A percentile compares a stretch with the other conserved stretches of the same genome.
Conservation (phyloP, 805 yeast species). For the Naumovozyma dairenensis region DNA sequence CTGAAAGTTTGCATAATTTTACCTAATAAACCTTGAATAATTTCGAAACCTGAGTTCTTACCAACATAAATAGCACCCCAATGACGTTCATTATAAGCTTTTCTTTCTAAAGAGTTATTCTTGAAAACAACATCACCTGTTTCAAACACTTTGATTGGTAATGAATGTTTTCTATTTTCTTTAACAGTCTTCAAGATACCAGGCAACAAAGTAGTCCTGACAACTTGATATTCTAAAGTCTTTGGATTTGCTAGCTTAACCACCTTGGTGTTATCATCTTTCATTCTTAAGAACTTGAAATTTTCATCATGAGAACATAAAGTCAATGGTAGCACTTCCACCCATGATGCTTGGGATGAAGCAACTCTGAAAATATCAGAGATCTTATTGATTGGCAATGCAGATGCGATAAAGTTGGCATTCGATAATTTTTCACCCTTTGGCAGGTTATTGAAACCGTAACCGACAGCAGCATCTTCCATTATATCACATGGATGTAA, state of each 20-base stretch:
- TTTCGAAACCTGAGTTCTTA: constrained; percentile 90
- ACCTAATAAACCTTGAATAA: constrained; percentile 87
- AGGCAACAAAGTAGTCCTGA: constrained; percentile 87
- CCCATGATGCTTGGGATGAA: constrained; percentile 90
- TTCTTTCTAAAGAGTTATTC: constrained; percentile 70
- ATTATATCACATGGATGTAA: constrained; percentile 95
- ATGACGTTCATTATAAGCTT: constrained; percentile 83
- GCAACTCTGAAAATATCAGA: constrained; percentile 86
- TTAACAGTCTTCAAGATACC: constrained; percentile 91
- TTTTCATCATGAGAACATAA: constrained; percentile 95
- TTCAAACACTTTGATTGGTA: constrained; percentile 93
- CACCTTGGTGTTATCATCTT: constrained; percentile 67
- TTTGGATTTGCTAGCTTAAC: constrained; percentile 94
- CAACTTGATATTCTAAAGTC: constrained; percentile 94
- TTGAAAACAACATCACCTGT: constrained; percentile 90
- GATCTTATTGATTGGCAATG: constrained; percentile 84
- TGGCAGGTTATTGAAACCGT: constrained; percentile 82
- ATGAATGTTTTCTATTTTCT: constrained; percentile 90
- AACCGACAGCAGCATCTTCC: constrained; percentile 97
- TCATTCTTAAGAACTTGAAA: constrained; percentile 69
- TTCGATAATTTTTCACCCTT: constrained; percentile 71
- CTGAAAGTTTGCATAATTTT: constrained; percentile 94
- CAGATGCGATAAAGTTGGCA: constrained; percentile 68
- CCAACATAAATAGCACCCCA: constrained; percentile 95
- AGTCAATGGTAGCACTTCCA: constrained; percentile 91